Evolutionary conservation across 345 rosid species (phyloP), one percentile per base, ranked within the genome.

Genomic region (Ceriops decandra): DNA sequence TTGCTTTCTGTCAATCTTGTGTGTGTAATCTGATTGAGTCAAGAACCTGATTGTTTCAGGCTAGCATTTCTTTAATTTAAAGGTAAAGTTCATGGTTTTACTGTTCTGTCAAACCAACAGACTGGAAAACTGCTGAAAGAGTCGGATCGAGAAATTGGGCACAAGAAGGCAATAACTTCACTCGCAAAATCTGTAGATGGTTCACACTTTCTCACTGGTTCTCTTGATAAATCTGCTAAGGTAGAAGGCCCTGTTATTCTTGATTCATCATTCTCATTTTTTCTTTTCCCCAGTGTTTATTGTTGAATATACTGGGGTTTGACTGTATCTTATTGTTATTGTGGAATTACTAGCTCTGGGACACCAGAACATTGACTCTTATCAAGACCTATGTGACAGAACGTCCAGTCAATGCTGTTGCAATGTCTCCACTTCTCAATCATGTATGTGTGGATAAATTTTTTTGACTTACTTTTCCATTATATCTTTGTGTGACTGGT

Each of bases 181-280:
- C 91, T 95, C 22, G 33, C 81, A 61, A 95, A 90, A 83, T 71
- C 96, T 53, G 83, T 82, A 22, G 99, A 95, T 76, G 85, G 88
- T 64, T 88, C 98, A 27, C 97, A 92, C 77, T 92, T 92, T 68
- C 42, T 95, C 57, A 87, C 95, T 3, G 99, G 98, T 65, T 92
- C 99, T 67, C 84, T 83, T 24, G 99, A 92, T 83, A 95, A 86
- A 82, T 90, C 99, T 73, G 98, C 98, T 6, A 95, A 92, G 98
- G 99, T 85, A 54, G 17, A 54, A 27, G 57, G 22, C 52, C 42
- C 32, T 30, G 7, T 63, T 57, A 5, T 58, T 7, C 22, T 0
- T 62, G 46, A 22, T 26, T 35, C 28, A 3, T 0, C 21, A 46
- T 52, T 53, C 21, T 27, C 28, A 15, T 0, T 36, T 2, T 60